These are phyloP conservation scores for Pisolithus tinctorius DNA, from an alignment of 768 basidiomycete genomes.

Conservation along the genomic window DNA sequence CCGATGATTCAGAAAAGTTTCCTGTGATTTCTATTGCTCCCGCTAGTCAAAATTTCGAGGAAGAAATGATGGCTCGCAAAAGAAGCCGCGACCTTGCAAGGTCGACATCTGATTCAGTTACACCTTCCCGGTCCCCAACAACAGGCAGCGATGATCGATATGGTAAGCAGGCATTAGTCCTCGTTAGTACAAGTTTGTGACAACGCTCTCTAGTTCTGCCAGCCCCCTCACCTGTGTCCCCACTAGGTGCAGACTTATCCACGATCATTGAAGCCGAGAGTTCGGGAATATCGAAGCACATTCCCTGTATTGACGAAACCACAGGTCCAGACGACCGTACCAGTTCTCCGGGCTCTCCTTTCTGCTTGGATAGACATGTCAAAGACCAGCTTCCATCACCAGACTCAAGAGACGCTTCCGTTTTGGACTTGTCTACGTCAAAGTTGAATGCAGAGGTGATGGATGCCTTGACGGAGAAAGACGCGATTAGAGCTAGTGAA, in stretches of 20 bases:
- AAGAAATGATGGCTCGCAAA: slow-evolving; percentile 25
- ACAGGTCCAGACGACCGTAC: slow-evolving; percentile 9
- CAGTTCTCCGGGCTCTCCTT: slow-evolving; percentile 16
- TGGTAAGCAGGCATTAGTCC: slow-evolving; percentile 19
- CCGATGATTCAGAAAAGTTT: slow-evolving; percentile 13
- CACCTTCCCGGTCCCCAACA: slow-evolving; percentile 31
- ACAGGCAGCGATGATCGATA: slow-evolving; percentile 16
- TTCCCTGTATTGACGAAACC: slow-evolving; percentile 28
- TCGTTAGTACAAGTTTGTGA: background rate
- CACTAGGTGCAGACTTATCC: slow-evolving; percentile 49
- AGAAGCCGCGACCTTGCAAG: slow-evolving; percentile 22
- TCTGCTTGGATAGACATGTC: slow-evolving; percentile 14
- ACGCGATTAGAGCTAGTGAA: slow-evolving; percentile 27
- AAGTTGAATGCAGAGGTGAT: slow-evolving; percentile 39
- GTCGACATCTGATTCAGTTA: slow-evolving; percentile 19
- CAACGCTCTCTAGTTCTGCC: slow-evolving; percentile 12
- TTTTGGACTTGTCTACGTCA: slow-evolving; percentile 37
- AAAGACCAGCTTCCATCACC: slow-evolving; percentile 13
- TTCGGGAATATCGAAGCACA: slow-evolving; percentile 54
- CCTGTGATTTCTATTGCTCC: slow-evolving; percentile 30
- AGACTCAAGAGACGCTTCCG: slow-evolving; percentile 18
- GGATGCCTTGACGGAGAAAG: slow-evolving; percentile 41
- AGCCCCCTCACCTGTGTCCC: slow-evolving; percentile 30
- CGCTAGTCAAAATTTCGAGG: slow-evolving; percentile 20
- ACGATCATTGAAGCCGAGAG: slow-evolving; percentile 74